phyloP scores from a whole-genome alignment of 2,329 filamentous ascomycete genomes.

The Akanthomyces uredinophilus region DNA sequence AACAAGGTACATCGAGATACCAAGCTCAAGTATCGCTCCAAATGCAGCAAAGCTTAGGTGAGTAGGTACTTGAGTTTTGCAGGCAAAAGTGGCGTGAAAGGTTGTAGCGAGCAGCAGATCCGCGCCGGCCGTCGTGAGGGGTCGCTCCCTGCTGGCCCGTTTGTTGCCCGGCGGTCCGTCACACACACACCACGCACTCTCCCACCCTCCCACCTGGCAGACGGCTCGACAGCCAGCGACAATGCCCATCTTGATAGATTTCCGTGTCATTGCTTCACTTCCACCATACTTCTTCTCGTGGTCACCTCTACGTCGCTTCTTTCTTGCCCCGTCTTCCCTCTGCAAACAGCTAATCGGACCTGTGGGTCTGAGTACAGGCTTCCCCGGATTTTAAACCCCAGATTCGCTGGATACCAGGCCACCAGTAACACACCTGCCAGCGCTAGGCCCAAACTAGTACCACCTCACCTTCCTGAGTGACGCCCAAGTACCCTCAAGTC shows the following conservation, averaged over 20 bases:
- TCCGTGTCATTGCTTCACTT: neutral
- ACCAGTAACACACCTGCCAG: neutral
- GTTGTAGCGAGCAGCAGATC: neutral
- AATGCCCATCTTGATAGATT: neutral
- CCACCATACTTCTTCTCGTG: neutral
- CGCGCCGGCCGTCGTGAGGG: slow-evolving; percentile 1
- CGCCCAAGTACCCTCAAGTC: slow-evolving; percentile 13
- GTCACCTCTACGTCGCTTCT: neutral
- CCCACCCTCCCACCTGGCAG: neutral
- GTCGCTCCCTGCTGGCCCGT: slow-evolving; percentile 1
- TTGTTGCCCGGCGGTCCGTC: slow-evolving; percentile 2
- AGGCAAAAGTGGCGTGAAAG: slow-evolving; percentile 8
- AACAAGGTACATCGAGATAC: slow-evolving; percentile 10
- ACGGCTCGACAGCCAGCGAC: too few relatives aligned
- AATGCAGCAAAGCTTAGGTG: neutral
- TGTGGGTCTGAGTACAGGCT: slow-evolving; percentile 21
- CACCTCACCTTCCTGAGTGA: neutral
- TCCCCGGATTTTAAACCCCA: slow-evolving; percentile 24
- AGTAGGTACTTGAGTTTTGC: neutral
- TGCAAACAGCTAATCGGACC: slow-evolving; percentile 14
- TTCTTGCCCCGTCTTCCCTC: neutral
- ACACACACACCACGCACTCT: slow-evolving; percentile 3
- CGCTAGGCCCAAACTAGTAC: slow-evolving; percentile 13
- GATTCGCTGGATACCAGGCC: slow-evolving; percentile 17
- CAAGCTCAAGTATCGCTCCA: neutral